Percentiles rank a stretch among this genome's conserved stretches.
phyloP scores from a whole-genome alignment of 2,329 filamentous ascomycete species.

The Akanthomyces dipterigenus region DNA sequence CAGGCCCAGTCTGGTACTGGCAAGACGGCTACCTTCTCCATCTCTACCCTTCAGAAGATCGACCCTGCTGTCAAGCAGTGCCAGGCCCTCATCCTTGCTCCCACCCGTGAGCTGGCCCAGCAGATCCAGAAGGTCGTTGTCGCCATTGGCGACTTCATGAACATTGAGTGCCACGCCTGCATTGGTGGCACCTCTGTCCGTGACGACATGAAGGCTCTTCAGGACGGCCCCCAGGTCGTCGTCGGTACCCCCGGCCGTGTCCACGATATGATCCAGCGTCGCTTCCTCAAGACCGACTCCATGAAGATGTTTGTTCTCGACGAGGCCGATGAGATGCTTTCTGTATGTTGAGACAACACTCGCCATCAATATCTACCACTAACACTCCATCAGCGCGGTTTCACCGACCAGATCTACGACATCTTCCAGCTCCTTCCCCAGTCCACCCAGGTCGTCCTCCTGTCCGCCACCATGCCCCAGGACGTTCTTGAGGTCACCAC shows the following conservation, averaged over 20 bases:
- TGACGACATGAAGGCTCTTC: slow-evolving; percentile 96
- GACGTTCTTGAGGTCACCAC: slow-evolving; percentile 99
- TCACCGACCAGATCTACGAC: slow-evolving; percentile 99
- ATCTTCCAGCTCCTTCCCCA: slow-evolving; percentile 98
- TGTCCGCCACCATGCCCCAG: slow-evolving; percentile 98
- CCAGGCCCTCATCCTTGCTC: slow-evolving; percentile 96
- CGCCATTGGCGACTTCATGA: slow-evolving; percentile 99
- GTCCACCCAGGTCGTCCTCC: slow-evolving; percentile 95
- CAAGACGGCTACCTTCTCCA: slow-evolving; percentile 99
- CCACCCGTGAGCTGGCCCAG: slow-evolving; percentile 96
- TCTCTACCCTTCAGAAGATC: slow-evolving; percentile 98
- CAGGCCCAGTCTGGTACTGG: slow-evolving; percentile 99
- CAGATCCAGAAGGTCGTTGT: slow-evolving; percentile 99
- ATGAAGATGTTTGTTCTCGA: slow-evolving; percentile 99
- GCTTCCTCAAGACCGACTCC: slow-evolving; percentile 89
- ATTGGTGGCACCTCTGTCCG: slow-evolving; percentile 97
- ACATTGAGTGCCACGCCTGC: slow-evolving; percentile 96
- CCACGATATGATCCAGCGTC: slow-evolving; percentile 98
- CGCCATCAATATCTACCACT: slow-evolving; percentile 19
- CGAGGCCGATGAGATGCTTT: slow-evolving; percentile 99
- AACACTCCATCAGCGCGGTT: slow-evolving; percentile 64
- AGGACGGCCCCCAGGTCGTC: slow-evolving; percentile 93
- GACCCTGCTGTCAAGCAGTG: slow-evolving; percentile 90
- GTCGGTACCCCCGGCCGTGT: slow-evolving; percentile 98
- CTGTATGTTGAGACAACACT: slow-evolving; percentile 45